phyloP scores from a whole-genome alignment of 1,284 basidiomycete genomes.

The Sporisorium reilianum region DNA sequence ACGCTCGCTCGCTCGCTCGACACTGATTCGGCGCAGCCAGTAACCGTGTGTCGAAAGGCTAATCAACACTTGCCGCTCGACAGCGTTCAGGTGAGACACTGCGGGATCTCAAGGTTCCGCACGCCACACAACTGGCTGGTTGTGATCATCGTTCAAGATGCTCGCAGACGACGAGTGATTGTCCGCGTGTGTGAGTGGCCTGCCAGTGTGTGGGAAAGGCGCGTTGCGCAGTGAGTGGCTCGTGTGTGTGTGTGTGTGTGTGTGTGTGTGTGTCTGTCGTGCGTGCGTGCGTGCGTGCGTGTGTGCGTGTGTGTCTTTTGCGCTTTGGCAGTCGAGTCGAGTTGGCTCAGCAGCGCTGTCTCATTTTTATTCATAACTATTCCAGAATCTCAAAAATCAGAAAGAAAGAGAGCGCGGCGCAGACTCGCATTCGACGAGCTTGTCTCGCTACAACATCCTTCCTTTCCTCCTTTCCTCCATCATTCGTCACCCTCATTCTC shows the following conservation, averaged over 20 bases:
- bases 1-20: too few species aligned
- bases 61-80: too few species aligned
- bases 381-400: background rate
- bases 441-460: conserved; percentile 7
- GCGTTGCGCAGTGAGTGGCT: conserved; percentile 4
- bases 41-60: background rate
- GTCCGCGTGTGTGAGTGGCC: background rate
- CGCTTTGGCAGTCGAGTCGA: conserved; percentile 2
- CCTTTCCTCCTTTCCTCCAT: background rate
- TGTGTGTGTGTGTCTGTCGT: conserved; percentile 2
- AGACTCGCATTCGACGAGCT: background rate
- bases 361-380: background rate
- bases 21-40: background rate
- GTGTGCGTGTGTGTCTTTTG: conserved; percentile 4
- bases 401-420: conserved; percentile 8
- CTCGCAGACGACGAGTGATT: too few species aligned
- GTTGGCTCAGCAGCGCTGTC: conserved; percentile 3
- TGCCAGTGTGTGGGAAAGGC: too few species aligned
- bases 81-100: background rate
- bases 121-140: too few species aligned
- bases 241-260: too few species aligned
- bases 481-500: conserved; percentile 2
- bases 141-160: too few species aligned
- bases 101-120: too few species aligned
- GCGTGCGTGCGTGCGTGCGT: conserved; percentile 3